These are phyloP conservation scores for Whalleya microplaca DNA, from an alignment of 2,329 filamentous ascomycete genomes.

Conservation along the genomic window DNA sequence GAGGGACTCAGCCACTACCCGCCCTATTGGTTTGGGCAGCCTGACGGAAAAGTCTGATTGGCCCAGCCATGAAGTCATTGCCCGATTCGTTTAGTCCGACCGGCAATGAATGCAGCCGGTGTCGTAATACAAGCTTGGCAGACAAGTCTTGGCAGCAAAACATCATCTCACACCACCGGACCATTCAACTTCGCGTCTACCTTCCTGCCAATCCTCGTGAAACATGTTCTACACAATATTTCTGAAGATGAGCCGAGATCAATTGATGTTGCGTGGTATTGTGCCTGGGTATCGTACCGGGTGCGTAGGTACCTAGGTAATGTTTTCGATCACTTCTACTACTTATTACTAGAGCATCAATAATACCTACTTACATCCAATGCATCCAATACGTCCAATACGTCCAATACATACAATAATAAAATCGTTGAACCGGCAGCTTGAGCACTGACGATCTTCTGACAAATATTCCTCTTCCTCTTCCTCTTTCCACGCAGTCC, in stretches of 20 bases:
- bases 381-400: too few relatives aligned
- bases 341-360: neutral
- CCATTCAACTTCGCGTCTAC: slow-evolving; percentile 18
- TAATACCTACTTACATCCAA: too few relatives aligned
- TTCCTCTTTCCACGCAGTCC: neutral
- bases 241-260: slow-evolving; percentile 5
- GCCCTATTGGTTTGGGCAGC: neutral
- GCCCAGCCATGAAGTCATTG: neutral
- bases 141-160: slow-evolving; percentile 24
- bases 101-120: slow-evolving; percentile 22
- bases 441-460: slow-evolving; percentile 5
- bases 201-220: slow-evolving; percentile 19
- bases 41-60: neutral
- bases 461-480: slow-evolving; percentile 15
- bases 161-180: slow-evolving; percentile 15
- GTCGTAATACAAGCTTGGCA: slow-evolving; percentile 1
- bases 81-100: slow-evolving; percentile 10
- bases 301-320: neutral
- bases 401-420: too few relatives aligned
- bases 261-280: slow-evolving; percentile 4
- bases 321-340: neutral
- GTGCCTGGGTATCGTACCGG: neutral
- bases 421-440: slow-evolving; percentile 14
- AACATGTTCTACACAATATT: slow-evolving; percentile 22
- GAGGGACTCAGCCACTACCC: neutral